Evolutionary conservation across 768 basidiomycete species (phyloP), one percentile per base, ranked within the genome.

Genomic region (Boletus rex-veris): DNA sequence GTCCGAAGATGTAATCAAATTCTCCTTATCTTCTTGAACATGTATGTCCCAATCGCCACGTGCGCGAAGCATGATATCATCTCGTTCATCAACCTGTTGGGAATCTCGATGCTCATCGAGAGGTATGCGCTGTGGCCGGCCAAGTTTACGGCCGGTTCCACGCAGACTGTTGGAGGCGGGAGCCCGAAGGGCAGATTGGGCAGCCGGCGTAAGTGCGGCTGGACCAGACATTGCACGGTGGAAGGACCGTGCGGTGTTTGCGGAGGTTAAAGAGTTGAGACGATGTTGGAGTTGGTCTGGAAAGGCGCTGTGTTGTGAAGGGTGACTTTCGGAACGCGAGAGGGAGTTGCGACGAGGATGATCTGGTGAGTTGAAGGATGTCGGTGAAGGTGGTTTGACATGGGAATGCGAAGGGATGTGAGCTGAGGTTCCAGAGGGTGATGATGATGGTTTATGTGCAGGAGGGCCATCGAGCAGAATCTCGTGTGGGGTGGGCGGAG

Each of bases 191-290:
- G 69, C 49, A 18, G 65, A 52, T 54, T 68, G 69, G 3, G 71
- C 55, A 11, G 61, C 70, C 15, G 62, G 70, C 4, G 66, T 74
- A 44, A 62, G 62, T 36, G 64, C 63, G 48, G 77, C 72, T 10
- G 87, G 82, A 28, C 81, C 84, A 10, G 88, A 91, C 3, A 79
- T 76, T 37, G 82, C 78, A 57, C 89, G 85, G 57, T 83, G 80
- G 62, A 90, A 84, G 7, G 81, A 80, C 46, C 88, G 78, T 10
- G 72, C 63, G 7, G 69, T 51, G 11, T 15, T 56, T 49, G 57
- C 47, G 26, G 62, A 62, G 15, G 63, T 42, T 33, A 45, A 36
- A 41, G 58, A 62, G 61, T 63, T 74, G 57, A 53, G 62, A 59
- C 50, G 72, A 54, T 63, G 66, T 57, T 40, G 73, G 50, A 43